Percentiles rank a stretch among this genome's conserved stretches.
These are phyloP conservation scores for Neonectria hederae DNA, from an alignment of 2,329 filamentous ascomycete species.

Conservation along the genomic window DNA sequence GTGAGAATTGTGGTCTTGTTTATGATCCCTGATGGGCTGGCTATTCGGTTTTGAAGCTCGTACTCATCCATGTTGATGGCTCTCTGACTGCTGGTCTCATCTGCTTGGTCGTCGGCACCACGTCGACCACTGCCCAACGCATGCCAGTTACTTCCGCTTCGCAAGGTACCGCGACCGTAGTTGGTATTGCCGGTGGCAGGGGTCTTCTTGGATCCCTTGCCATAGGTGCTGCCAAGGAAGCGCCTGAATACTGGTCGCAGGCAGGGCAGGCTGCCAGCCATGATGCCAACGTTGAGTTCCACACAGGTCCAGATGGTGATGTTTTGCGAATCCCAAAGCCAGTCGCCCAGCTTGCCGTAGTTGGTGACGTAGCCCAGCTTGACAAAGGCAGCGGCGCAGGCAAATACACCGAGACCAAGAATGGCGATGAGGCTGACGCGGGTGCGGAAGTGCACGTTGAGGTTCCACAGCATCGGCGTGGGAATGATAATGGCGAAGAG, in stretches of 20 bases:
- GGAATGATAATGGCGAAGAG: slow-evolving; percentile 53
- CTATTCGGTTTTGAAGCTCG: slow-evolving; percentile 40
- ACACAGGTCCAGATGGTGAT: slow-evolving; percentile 58
- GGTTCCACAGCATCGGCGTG: slow-evolving; percentile 50
- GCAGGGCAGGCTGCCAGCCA: slow-evolving; percentile 49
- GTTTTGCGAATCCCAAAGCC: slow-evolving; percentile 56
- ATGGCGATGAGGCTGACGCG: slow-evolving; percentile 53
- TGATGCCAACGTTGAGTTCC: slow-evolving; percentile 50
- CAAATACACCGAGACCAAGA: slow-evolving; percentile 56
- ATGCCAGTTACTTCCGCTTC: slow-evolving; percentile 39
- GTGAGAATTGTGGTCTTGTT: slow-evolving; percentile 36
- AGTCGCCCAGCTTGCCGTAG: slow-evolving; percentile 52
- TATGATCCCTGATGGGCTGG: slow-evolving; percentile 12
- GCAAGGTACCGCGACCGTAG: slow-evolving; percentile 39
- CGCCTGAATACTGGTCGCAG: slow-evolving; percentile 48
- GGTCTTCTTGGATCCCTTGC: slow-evolving; percentile 42
- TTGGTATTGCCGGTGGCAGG: slow-evolving; percentile 36
- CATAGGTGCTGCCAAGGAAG: slow-evolving; percentile 45
- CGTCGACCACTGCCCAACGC: slow-evolving; percentile 34
- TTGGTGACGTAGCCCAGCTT: slow-evolving; percentile 52
- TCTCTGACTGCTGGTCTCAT: slow-evolving; percentile 44
- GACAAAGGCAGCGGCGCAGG: slow-evolving; percentile 53
- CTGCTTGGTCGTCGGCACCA: slow-evolving; percentile 19
- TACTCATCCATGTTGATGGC: slow-evolving; percentile 42
- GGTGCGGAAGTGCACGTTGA: slow-evolving; percentile 54